phyloP scores from a whole-genome alignment of 768 basidiomycete species.

The Russula brevipes region DNA sequence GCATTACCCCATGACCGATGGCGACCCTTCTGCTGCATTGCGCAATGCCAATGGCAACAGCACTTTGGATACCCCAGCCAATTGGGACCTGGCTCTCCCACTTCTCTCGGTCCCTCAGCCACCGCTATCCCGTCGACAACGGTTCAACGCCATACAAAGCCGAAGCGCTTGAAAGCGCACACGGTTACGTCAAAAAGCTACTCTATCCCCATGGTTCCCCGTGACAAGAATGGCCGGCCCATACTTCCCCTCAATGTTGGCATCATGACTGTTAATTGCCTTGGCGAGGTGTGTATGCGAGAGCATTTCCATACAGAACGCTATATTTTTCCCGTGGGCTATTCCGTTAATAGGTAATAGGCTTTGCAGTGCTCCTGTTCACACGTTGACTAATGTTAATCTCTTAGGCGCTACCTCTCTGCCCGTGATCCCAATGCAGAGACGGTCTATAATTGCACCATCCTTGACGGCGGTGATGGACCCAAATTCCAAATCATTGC shows the following conservation, averaged over 20 bases:
- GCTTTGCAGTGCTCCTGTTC: constrained; percentile 1
- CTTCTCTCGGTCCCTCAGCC: constrained; percentile 32
- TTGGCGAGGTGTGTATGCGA: constrained; percentile 74
- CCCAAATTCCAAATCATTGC: constrained; percentile 83
- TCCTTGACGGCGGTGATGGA: constrained; percentile 78
- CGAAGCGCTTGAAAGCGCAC: constrained; percentile 75
- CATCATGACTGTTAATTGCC: constrained; percentile 74
- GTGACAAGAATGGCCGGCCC: constrained; percentile 65
- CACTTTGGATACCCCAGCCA: constrained; percentile 9
- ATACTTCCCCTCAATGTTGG: constrained; percentile 77
- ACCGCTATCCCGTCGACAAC: constrained; percentile 34
- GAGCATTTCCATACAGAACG: constrained; percentile 85
- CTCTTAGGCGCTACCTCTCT: constrained; percentile 66
- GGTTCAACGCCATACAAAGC: constrained; percentile 50
- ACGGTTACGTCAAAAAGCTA: constrained; percentile 72
- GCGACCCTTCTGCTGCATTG: constrained; percentile 11
- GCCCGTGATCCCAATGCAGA: constrained; percentile 62
- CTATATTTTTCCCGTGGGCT: constrained; percentile 86
- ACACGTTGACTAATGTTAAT: constrained; percentile 14
- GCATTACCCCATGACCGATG: constrained; percentile 8
- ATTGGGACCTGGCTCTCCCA: constrained; percentile 34
- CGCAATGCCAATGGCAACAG: constrained; percentile 19
- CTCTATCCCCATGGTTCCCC: constrained; percentile 73
- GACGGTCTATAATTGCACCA: constrained; percentile 76
- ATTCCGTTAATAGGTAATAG: constrained; percentile 68